A percentile compares a stretch with the other conserved stretches of the same genome.
Evolutionary conservation across 75 land plant species (phyloP).

Genomic region (Picea glauca): DNA sequence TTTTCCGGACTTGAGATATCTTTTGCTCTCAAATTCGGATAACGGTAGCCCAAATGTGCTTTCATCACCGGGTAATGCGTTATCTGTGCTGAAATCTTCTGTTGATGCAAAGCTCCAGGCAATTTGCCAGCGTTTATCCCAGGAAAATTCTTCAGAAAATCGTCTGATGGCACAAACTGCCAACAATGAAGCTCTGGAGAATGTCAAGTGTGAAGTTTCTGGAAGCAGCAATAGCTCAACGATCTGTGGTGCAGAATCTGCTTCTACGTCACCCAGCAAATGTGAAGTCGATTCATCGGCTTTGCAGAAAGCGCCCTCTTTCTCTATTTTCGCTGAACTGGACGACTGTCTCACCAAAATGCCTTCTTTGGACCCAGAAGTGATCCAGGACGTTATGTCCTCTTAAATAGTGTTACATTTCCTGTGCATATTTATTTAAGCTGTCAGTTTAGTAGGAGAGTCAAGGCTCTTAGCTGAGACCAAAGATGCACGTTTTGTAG

Average conservation of each 20-base stretch:
- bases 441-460: neutral
- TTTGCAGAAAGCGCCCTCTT: slow-evolving; percentile 2
- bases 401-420: neutral
- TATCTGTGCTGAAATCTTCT: slow-evolving; percentile 5
- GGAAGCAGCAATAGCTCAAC: neutral
- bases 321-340: slow-evolving; percentile 2
- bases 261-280: neutral
- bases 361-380: slow-evolving; percentile 9
- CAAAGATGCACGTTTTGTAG: neutral
- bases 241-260: neutral
- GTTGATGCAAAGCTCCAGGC: slow-evolving; percentile 9
- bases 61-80: neutral
- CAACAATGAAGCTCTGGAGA: neutral
- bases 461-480: neutral
- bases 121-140: neutral
- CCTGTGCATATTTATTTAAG: neutral
- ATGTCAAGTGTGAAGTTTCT: neutral
- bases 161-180: neutral
- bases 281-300: neutral
- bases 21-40: neutral
- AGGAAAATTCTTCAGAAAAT: neutral
- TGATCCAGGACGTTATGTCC: slow-evolving; percentile 7
- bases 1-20: slow-evolving; percentile 28
- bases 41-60: neutral
- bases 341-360: slow-evolving; percentile 7